Evolutionary conservation across 2,329 filamentous ascomycete genomes (phyloP).

Genomic region (Emergomyces orientalis): DNA sequence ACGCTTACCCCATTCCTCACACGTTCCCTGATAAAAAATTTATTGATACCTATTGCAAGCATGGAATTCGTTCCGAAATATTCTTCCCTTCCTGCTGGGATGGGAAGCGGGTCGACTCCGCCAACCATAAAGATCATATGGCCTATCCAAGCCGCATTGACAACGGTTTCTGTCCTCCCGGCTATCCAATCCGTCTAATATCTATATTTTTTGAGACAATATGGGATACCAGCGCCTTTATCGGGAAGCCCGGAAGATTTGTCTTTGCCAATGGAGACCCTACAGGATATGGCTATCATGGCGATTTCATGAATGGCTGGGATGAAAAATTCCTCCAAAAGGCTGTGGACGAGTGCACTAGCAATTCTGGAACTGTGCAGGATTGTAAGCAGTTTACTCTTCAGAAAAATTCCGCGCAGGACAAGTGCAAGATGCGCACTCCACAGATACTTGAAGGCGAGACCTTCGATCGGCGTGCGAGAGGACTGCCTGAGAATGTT

Average conservation of each 20-base stretch:
- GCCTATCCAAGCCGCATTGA: conserved; percentile 31
- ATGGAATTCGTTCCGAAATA: conserved; percentile 25
- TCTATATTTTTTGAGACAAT: conserved; percentile 54
- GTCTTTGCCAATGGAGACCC: conserved; percentile 42
- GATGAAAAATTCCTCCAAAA: conserved; percentile 32
- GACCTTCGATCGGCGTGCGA: neutral
- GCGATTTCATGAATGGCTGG: conserved; percentile 46
- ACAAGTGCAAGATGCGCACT: neutral
- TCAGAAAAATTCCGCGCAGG: neutral
- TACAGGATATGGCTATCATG: conserved; percentile 47
- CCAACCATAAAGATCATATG: conserved; percentile 29
- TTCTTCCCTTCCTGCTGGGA: conserved; percentile 35
- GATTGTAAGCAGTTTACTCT: neutral
- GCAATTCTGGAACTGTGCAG: neutral
- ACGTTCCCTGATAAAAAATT: conserved; percentile 18
- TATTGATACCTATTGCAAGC: neutral
- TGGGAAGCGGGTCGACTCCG: conserved; percentile 26
- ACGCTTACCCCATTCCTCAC: conserved; percentile 57
- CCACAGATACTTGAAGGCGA: neutral
- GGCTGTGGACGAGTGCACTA: conserved; percentile 28
- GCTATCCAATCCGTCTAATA: conserved; percentile 47
- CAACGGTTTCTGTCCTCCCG: conserved; percentile 25
- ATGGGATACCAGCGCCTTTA: conserved; percentile 46
- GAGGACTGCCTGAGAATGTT: neutral
- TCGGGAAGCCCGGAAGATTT: conserved; percentile 33